phyloP scores from a whole-genome alignment of 345 rosid genomes.

The Ricinus communis region DNA sequence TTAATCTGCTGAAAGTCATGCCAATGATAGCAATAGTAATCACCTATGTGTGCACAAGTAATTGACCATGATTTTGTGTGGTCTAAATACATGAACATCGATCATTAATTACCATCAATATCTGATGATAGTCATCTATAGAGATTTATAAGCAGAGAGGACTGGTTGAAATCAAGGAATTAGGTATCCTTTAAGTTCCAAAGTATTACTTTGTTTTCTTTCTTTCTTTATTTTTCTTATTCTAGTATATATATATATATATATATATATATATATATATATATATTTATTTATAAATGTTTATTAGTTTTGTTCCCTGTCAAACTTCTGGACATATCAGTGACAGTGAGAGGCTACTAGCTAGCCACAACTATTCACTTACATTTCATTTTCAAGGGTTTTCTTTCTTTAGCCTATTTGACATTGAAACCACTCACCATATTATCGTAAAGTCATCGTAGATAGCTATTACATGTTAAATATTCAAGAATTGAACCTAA shows the following conservation, averaged over 20 bases:
- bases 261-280: neutral
- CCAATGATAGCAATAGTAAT: conserved; percentile 7
- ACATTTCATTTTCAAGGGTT: conserved; percentile 8
- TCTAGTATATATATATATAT: too few relatives aligned
- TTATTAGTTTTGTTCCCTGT: conserved; percentile 14
- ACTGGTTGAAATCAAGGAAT: conserved; percentile 3
- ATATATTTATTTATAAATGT: neutral
- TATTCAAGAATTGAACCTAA: neutral
- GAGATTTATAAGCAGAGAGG: neutral
- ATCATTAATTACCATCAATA: too few relatives aligned
- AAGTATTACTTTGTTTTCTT: too few relatives aligned
- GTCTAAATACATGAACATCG: neutral
- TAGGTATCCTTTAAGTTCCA: neutral
- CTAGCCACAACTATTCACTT: neutral
- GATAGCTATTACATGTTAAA: conserved; percentile 13
- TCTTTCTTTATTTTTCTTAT: too few relatives aligned
- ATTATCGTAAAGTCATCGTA: conserved; percentile 38
- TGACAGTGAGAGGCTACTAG: conserved; percentile 9
- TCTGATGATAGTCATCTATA: neutral
- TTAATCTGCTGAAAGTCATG: conserved; percentile 6
- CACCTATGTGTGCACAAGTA: neutral
- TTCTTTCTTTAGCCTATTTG: conserved; percentile 24
- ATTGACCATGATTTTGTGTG: conserved; percentile 15
- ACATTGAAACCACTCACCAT: conserved; percentile 12
- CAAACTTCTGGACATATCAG: conserved; percentile 28